Evolutionary conservation across 2,329 filamentous ascomycete species (phyloP).

Genomic region (Leptographium radiaticola): DNA sequence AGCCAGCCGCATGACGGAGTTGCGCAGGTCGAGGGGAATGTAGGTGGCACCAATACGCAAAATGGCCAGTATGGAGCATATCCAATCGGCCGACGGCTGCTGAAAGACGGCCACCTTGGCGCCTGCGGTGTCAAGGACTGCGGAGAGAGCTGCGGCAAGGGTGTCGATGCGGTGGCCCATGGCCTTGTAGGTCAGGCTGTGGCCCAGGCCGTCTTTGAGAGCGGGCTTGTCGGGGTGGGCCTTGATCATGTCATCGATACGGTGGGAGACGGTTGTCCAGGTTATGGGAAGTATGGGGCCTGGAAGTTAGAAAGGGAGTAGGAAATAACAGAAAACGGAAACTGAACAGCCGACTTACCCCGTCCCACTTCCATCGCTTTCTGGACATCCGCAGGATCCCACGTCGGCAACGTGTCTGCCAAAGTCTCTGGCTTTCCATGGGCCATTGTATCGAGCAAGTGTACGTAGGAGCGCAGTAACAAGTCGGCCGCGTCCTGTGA

Average conservation of each 20-base stretch:
- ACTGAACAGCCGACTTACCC: no score
- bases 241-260: not conserved
- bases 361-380: not conserved
- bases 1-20: conserved; percentile 29
- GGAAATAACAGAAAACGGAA: no score
- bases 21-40: conserved; percentile 38
- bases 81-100: not conserved
- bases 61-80: conserved; percentile 34
- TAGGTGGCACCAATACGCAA: conserved; percentile 46
- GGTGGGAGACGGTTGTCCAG: not conserved
- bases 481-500: conserved; percentile 13
- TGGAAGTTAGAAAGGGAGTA: no score
- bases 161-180: not conserved
- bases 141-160: not conserved
- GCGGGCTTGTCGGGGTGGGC: not conserved
- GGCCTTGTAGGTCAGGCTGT: not conserved
- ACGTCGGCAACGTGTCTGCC: not conserved
- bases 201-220: not conserved
- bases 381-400: not conserved
- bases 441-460: not conserved
- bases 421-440: not conserved
- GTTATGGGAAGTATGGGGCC: not conserved
- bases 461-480: conserved; percentile 13
- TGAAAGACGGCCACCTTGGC: not conserved
- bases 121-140: no score